Conservation (phyloP, 2,329 filamentous ascomycete genomes). For the Neoarthrinium moseri region DNA sequence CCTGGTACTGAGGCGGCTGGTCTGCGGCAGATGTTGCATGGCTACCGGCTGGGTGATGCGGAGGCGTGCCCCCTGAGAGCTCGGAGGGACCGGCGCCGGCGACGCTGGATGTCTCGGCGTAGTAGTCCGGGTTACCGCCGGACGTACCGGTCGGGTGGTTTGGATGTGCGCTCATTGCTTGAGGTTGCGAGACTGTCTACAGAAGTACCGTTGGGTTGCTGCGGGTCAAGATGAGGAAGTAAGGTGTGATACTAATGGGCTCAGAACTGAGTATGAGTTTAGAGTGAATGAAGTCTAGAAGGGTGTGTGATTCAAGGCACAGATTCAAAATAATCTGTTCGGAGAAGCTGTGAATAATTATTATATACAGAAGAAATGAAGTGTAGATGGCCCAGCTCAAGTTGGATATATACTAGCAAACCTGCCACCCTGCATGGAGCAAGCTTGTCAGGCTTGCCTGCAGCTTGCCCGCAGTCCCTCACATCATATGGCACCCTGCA, state of each 20-base stretch:
- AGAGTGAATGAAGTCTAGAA: too few species aligned
- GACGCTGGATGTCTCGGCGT: slow-evolving; percentile 6
- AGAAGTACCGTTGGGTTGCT: neutral
- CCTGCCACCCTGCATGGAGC: too few species aligned
- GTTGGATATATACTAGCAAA: too few species aligned
- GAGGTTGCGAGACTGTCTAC: neutral
- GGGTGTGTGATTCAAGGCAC: too few species aligned
- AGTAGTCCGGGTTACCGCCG: slow-evolving; percentile 6
- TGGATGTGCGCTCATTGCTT: slow-evolving; percentile 7
- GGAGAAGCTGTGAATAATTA: too few species aligned
- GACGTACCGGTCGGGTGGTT: neutral
- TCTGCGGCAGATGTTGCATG: neutral
- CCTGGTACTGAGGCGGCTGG: slow-evolving; percentile 7
- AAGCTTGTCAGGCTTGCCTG: too few species aligned
- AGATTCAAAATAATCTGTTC: too few species aligned
- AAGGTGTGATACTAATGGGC: neutral
- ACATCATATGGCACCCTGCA: neutral
- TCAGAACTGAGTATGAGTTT: neutral
- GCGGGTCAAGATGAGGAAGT: neutral
- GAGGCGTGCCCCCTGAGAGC: neutral
- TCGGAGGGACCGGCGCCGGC: slow-evolving; percentile 1
- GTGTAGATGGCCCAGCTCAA: too few species aligned
- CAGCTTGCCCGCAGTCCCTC: neutral
- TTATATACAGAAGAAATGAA: too few species aligned
- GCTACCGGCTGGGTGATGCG: neutral